Percentiles rank a stretch among this genome's conserved stretches.
Conservation (phyloP, 2,329 filamentous ascomycete species). For the Colletotrichum tropicicola region DNA sequence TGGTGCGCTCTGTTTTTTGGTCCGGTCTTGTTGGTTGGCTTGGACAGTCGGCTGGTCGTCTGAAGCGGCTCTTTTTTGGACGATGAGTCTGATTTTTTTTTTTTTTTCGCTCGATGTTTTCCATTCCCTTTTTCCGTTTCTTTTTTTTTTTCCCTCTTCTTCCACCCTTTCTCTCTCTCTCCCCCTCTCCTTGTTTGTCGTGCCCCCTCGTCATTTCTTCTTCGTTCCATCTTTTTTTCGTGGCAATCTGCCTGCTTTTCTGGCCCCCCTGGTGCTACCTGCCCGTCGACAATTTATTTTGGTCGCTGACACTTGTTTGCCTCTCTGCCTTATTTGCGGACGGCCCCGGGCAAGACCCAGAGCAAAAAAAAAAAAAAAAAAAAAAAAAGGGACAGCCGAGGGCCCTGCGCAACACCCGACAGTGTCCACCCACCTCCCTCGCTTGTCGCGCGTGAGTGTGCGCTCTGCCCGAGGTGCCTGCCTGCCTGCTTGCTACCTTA, state of each 20-base stretch:
- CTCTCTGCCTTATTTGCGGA: background rate
- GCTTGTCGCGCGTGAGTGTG: background rate
- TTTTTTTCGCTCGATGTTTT: background rate
- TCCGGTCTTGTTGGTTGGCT: background rate
- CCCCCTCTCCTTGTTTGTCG: background rate
- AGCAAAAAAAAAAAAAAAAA: background rate
- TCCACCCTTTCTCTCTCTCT: background rate
- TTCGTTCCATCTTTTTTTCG: background rate
- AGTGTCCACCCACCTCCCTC: background rate
- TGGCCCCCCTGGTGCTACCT: background rate
- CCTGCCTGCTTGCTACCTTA: background rate
- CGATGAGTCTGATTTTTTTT: background rate
- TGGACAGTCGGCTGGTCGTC: conserved; percentile 1
- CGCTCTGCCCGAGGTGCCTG: background rate
- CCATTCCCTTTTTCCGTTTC: background rate
- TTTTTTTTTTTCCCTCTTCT: background rate
- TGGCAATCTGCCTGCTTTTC: background rate
- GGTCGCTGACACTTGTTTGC: background rate
- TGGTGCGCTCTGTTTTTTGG: background rate
- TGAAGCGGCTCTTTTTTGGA: background rate
- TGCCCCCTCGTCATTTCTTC: background rate
- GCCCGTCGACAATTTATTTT: background rate
- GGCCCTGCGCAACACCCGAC: background rate
- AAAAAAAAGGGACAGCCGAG: background rate
- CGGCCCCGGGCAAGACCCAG: background rate